Evolutionary conservation across 2,329 filamentous ascomycete genomes (phyloP).

Genomic region (Colletotrichum tropicale): DNA sequence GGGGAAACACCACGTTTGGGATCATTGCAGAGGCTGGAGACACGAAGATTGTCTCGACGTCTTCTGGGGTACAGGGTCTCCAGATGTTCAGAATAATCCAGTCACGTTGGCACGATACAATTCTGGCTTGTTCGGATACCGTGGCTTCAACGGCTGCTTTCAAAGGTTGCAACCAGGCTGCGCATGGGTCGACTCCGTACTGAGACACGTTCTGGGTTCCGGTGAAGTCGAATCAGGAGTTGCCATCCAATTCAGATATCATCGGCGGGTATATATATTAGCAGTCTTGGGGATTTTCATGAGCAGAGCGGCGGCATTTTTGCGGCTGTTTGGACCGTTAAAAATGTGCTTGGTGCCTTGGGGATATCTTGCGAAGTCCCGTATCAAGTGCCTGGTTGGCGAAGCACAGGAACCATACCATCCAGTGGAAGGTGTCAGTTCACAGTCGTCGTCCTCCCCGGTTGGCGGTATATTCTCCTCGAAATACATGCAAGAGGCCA

Average conservation of each 20-base stretch:
- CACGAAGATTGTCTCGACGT: not conserved
- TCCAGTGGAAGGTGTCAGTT: accelerated
- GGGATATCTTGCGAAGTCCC: not conserved
- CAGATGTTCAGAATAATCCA: not conserved
- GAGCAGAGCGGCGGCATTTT: not conserved
- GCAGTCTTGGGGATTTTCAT: accelerated
- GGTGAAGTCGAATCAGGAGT: not conserved
- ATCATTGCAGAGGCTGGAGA: not conserved
- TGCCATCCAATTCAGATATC: not conserved
- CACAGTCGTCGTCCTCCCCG: not conserved
- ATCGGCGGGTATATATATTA: not conserved
- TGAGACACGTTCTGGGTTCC: not conserved
- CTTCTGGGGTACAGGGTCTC: not conserved
- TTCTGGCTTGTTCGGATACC: not conserved
- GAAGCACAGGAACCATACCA: accelerated
- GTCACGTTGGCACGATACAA: too few species aligned
- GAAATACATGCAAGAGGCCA: not conserved
- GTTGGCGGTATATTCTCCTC: not conserved
- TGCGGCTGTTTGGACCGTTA: accelerated
- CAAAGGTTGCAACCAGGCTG: accelerated
- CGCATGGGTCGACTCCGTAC: not conserved
- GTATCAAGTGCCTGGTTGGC: accelerated
- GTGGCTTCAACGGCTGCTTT: accelerated
- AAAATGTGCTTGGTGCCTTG: accelerated
- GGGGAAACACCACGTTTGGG: not conserved